Percentiles rank a stretch among this genome's conserved stretches.
These are phyloP conservation scores for Firmiana major DNA, from an alignment of 345 rosid species.

Conservation along the genomic window DNA sequence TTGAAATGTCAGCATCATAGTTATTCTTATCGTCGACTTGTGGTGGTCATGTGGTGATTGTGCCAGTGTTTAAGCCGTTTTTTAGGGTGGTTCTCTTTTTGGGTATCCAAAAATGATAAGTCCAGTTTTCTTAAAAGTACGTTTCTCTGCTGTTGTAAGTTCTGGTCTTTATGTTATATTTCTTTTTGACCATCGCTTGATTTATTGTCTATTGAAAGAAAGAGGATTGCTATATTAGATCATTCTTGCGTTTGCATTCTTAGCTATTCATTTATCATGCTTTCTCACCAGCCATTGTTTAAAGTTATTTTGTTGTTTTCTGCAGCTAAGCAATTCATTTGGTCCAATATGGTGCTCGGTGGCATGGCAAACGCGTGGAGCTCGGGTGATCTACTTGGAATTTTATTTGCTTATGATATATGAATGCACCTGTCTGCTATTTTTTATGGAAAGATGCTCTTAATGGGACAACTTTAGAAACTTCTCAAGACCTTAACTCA, in stretches of 20 bases:
- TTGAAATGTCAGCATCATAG: neutral
- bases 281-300: neutral
- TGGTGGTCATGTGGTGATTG: neutral
- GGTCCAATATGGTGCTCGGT: constrained; percentile 19
- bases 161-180: neutral
- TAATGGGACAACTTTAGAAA: constrained; percentile 29
- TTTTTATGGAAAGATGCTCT: constrained; percentile 4
- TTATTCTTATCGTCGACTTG: neutral
- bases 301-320: constrained; percentile 7
- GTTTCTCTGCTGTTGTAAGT: neutral
- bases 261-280: constrained; percentile 12
- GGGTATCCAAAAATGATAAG: too few species aligned
- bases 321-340: constrained; percentile 44
- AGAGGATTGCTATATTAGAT: neutral
- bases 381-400: constrained; percentile 27
- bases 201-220: neutral
- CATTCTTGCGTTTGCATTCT: neutral
- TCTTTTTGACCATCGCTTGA: neutral
- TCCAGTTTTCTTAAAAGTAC: neutral
- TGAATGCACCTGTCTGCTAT: constrained; percentile 25
- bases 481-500: constrained; percentile 28
- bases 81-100: neutral
- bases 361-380: constrained; percentile 13
- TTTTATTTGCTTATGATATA: constrained; percentile 34
- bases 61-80: neutral